Base-by-base conservation (phyloP, 371 early-diverging fungal species). In the Mucor indicus region DNA sequence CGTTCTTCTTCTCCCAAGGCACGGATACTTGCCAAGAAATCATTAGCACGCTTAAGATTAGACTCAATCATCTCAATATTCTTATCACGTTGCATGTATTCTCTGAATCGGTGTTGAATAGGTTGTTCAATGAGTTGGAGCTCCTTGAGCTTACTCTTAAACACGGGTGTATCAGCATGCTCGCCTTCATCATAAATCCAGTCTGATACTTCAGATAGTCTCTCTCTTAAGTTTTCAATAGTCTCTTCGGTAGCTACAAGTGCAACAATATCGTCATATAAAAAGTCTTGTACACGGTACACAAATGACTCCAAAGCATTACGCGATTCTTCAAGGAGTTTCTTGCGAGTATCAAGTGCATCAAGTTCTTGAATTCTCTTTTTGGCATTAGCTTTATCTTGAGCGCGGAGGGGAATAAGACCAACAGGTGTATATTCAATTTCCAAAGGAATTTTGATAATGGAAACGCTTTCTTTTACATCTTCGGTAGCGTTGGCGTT, bases 231-330 rank as follows among this genome's bases (percentile, higher is more conserved):
- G 4, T 61, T 55, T 31, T 80, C 77, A 52, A 90, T 87, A 57
- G 94, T 84, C 2, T 77, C 76, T 30, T 83, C 84, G 3, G 87
- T 86, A 17, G 87, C 75, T 5, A 91, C 83, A 4, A 72, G 54
- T 27, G 73, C 69, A 24, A 86, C 78, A 33, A 75, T 80, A 24
- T 89, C 89, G 36, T 88, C 85, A 32, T 89, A 80, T 37, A 90
- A 64, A 49, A 89, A 80, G 53, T 95, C 95, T 43, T 87, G 87
- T 39, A 84, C 66, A 29, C 81, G 78, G 70, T 96, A 98, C 21
- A 95, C 80, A 72, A 89, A 94, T 0, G 91, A 75, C 63, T 98
- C 98, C 21, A 98, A 81, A 36, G 69, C 75, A 73, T 98, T 96
- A 39, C 83, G 74, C 6, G 96, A 90, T 60, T 87, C 91, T 62